Evolutionary conservation across 2,329 filamentous ascomycete genomes (phyloP).

Genomic region (Aspergillus brasiliensis): DNA sequence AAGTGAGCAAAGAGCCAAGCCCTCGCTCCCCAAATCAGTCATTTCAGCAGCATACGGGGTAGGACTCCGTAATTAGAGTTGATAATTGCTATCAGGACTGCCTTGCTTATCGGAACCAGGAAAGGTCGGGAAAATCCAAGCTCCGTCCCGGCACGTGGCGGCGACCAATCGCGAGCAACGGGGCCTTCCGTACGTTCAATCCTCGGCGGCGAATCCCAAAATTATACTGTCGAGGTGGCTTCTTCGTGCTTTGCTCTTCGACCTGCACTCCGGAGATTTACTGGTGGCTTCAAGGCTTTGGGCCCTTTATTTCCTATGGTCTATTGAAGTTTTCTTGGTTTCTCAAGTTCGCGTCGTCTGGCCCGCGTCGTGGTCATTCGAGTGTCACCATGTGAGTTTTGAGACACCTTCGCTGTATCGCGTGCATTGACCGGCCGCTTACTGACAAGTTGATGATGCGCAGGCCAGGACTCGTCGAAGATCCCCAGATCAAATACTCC

Average conservation of each 20-base stretch:
- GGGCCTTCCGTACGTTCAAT: conserved; percentile 12
- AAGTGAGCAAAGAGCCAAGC: neutral
- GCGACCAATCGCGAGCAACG: conserved; percentile 21
- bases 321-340: conserved; percentile 18
- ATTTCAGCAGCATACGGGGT: neutral
- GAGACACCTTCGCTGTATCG: conserved; percentile 10
- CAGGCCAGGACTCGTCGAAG: conserved; percentile 85
- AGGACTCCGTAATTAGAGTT: neutral
- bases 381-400: conserved; percentile 37
- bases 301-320: conserved; percentile 27
- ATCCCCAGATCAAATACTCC: conserved; percentile 82
- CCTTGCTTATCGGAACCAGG: neutral
- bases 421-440: conserved; percentile 10
- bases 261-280: conserved; percentile 3
- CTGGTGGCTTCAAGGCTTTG: conserved; percentile 4
- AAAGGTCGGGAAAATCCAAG: conserved; percentile 18
- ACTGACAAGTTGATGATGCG: conserved; percentile 19
- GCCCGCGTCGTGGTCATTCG: conserved; percentile 34
- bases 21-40: neutral
- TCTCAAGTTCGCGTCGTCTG: conserved; percentile 23
- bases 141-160: conserved; percentile 24
- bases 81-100: neutral
- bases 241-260: conserved; percentile 19
- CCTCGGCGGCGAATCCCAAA: conserved; percentile 27
- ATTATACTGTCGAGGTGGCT: conserved; percentile 32